phyloP scores from a whole-genome alignment of 352 stramenopile species.

The Globisporangium nunn region DNA sequence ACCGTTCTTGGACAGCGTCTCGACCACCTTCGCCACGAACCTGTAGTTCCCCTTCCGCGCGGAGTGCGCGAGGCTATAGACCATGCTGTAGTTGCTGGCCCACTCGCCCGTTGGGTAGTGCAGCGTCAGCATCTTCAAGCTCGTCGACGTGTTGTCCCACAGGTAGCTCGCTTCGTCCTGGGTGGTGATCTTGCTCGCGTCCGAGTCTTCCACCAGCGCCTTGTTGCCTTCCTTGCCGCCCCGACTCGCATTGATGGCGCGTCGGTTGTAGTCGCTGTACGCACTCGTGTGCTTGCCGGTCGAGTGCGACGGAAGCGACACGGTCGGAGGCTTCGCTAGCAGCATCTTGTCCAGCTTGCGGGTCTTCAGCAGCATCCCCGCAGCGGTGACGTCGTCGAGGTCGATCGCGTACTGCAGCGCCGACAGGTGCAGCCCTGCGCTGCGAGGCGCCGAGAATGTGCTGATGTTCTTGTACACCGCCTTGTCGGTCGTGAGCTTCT shows the following conservation, averaged over 20 bases:
- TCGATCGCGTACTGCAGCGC: constrained; percentile 66
- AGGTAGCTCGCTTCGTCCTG: constrained; percentile 21
- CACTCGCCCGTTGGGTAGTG: constrained; percentile 60
- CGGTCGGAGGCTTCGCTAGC: constrained; percentile 36
- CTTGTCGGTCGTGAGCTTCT: constrained; percentile 49
- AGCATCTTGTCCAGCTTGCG: constrained; percentile 31
- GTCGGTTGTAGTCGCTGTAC: constrained; percentile 78
- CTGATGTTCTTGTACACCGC: constrained; percentile 36
- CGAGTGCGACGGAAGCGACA: constrained; percentile 60
- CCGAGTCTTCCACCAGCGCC: constrained; percentile 44
- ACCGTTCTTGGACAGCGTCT: constrained; percentile 32
- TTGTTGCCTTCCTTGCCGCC: constrained; percentile 77
- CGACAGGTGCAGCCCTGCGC: constrained; percentile 34
- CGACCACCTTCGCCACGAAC: constrained; percentile 30
- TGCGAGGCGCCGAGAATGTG: constrained; percentile 37
- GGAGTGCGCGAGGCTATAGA: constrained; percentile 18
- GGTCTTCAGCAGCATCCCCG: constrained; percentile 36
- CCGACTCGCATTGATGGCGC: constrained; percentile 75
- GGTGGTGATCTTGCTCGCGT: neutral
- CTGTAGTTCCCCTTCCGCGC: constrained; percentile 31
- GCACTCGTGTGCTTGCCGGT: constrained; percentile 71
- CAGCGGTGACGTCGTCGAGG: constrained; percentile 40
- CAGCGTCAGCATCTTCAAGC: constrained; percentile 56
- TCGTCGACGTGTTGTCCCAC: constrained; percentile 36
- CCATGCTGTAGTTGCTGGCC: constrained; percentile 16